Evolutionary conservation across 768 basidiomycete species (phyloP).

Genomic region (Tricholoma bakamatsutake): DNA sequence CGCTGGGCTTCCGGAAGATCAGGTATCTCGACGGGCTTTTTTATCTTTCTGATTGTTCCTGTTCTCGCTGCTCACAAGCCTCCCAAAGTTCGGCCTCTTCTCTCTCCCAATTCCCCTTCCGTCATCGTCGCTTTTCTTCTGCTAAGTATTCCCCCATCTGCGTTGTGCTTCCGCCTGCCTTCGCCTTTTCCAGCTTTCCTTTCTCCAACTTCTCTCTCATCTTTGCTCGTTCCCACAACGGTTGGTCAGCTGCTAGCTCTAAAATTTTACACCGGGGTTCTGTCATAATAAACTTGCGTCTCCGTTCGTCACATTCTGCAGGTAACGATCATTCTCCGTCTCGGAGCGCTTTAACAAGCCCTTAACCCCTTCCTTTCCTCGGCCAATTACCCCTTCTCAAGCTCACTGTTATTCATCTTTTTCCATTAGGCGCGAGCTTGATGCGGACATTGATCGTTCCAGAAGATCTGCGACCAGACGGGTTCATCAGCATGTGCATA

Average conservation of each 20-base stretch:
- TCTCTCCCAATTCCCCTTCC: background rate
- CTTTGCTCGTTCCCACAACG: background rate
- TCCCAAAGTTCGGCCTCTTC: background rate
- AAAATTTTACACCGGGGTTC: background rate
- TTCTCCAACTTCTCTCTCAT: background rate
- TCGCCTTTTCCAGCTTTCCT: background rate
- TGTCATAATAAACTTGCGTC: background rate
- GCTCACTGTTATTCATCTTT: background rate
- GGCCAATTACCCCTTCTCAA: background rate
- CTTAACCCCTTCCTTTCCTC: background rate
- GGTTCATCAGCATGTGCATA: too few relatives aligned
- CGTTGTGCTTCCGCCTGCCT: background rate
- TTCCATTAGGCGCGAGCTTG: background rate
- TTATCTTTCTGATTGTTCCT: background rate
- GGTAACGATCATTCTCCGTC: background rate
- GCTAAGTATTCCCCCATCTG: background rate
- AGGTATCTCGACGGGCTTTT: background rate
- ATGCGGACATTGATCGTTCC: background rate
- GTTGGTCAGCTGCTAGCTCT: background rate
- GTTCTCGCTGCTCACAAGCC: background rate
- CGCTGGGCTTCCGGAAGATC: constrained; percentile 18
- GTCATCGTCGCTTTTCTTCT: too few relatives aligned
- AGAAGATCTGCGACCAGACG: too few relatives aligned
- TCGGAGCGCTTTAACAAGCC: background rate
- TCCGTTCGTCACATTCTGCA: background rate